phyloP scores from a whole-genome alignment of 352 stramenopile genomes.

The Sclerospora graminicola region DNA sequence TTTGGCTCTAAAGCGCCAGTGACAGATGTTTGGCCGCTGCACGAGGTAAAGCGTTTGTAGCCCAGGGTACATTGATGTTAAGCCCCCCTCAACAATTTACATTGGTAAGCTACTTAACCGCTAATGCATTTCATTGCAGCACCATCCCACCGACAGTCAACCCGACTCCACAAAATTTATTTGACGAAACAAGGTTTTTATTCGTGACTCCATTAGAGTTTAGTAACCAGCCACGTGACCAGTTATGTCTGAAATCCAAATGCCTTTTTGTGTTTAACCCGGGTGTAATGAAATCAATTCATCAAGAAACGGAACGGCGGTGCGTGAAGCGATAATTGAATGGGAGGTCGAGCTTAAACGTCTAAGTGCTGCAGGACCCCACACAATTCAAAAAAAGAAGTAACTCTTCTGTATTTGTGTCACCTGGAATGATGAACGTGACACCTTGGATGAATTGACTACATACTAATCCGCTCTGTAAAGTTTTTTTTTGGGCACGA shows the following conservation, averaged over 20 bases:
- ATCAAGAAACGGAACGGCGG: slow-evolving; percentile 26
- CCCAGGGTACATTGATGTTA: too few species aligned
- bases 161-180: too few species aligned
- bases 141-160: too few species aligned
- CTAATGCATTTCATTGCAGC: too few species aligned
- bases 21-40: too few species aligned
- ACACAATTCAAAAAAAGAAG: slow-evolving; percentile 40
- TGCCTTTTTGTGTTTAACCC: slow-evolving; percentile 16
- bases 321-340: slow-evolving; percentile 21
- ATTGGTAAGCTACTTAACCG: too few species aligned
- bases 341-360: slow-evolving; percentile 7
- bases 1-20: too few species aligned
- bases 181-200: too few species aligned
- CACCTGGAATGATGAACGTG: slow-evolving; percentile 24
- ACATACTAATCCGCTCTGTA: background rate
- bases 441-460: slow-evolving; percentile 19
- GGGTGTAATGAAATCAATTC: slow-evolving; percentile 11
- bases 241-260: slow-evolving; percentile 29
- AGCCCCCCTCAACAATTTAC: too few species aligned
- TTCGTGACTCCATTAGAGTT: too few species aligned
- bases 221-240: too few species aligned
- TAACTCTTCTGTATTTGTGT: slow-evolving; percentile 38
- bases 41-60: too few species aligned
- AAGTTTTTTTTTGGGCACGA: background rate
- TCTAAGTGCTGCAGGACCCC: slow-evolving; percentile 28